Conservation (phyloP, 2,329 filamentous ascomycete species). For the Pseudomassariella vexata region DNA sequence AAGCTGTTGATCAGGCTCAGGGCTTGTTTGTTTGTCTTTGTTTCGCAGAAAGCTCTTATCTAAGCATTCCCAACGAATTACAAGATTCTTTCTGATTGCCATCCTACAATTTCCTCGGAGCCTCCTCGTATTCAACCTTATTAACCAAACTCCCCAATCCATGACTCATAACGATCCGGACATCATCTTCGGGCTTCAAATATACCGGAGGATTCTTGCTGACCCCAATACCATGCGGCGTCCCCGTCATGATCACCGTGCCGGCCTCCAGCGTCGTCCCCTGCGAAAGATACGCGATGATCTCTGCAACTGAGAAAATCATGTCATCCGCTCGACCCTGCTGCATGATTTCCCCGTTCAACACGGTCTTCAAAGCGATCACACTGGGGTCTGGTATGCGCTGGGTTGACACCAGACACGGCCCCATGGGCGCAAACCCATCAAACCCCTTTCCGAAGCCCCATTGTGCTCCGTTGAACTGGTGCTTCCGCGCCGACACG, state of each 20-base stretch:
- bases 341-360: conserved; percentile 18
- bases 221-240: conserved; percentile 12
- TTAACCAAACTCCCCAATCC: conserved; percentile 5
- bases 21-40: too few species aligned
- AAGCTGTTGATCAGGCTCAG: too few species aligned
- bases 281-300: conserved; percentile 17
- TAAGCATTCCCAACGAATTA: too few species aligned
- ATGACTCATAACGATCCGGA: conserved; percentile 31
- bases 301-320: conserved; percentile 23
- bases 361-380: conserved; percentile 10
- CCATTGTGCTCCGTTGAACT: conserved; percentile 41
- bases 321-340: conserved; percentile 15
- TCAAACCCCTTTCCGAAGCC: conserved; percentile 44
- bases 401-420: conserved; percentile 24
- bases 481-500: conserved; percentile 36
- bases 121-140: conserved; percentile 1
- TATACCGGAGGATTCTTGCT: conserved; percentile 8
- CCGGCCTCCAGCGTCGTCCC: conserved; percentile 19
- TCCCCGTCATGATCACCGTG: conserved; percentile 22
- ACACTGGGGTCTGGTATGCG: conserved; percentile 1
- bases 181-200: conserved; percentile 7
- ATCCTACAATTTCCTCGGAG: neutral
- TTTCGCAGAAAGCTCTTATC: too few species aligned
- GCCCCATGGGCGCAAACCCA: conserved; percentile 39
- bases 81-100: too few species aligned